Percentiles rank a stretch among this genome's conserved stretches.
phyloP scores from a whole-genome alignment of 2,329 filamentous ascomycete genomes.

The Neodidymelliopsis sp. region DNA sequence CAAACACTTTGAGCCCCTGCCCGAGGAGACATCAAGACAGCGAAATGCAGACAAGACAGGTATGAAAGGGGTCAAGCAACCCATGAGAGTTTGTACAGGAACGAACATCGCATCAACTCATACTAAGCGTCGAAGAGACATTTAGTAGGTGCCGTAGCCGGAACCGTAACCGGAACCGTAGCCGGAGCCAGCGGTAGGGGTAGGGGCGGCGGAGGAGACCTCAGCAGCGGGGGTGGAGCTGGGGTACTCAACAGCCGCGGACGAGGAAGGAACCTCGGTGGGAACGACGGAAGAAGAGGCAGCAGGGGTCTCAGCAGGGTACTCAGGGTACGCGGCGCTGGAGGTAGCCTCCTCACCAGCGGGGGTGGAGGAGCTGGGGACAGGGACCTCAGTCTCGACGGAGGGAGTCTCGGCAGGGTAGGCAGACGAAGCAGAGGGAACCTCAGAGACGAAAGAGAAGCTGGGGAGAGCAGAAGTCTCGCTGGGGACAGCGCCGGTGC shows the following conservation, averaged over 20 bases:
- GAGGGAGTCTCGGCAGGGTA: conserved; percentile 21
- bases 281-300: conserved; percentile 4
- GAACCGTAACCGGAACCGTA: conserved; percentile 30
- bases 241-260: conserved; percentile 11
- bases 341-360: conserved; percentile 21
- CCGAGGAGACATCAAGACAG: conserved; percentile 30
- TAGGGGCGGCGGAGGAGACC: conserved; percentile 21
- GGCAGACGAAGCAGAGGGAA: conserved; percentile 19
- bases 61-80: conserved; percentile 37
- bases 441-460: conserved; percentile 37
- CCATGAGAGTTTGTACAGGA: conserved; percentile 27
- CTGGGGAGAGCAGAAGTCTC: conserved; percentile 28
- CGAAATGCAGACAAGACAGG: conserved; percentile 32
- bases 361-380: conserved; percentile 21
- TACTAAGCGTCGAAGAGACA: conserved; percentile 20
- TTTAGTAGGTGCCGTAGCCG: conserved; percentile 34
- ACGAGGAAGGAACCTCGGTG: conserved; percentile 1
- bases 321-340: conserved; percentile 24
- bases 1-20: conserved; percentile 27
- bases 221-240: conserved; percentile 18
- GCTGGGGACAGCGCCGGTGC: conserved; percentile 28
- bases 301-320: no score
- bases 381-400: conserved; percentile 19
- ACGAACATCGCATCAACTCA: conserved; percentile 26
- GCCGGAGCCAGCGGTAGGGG: conserved; percentile 21